A percentile compares a stretch with the other conserved stretches of the same genome.
Evolutionary conservation across 345 rosid species (phyloP).

Genomic region (Eucalyptus lansdowneana): DNA sequence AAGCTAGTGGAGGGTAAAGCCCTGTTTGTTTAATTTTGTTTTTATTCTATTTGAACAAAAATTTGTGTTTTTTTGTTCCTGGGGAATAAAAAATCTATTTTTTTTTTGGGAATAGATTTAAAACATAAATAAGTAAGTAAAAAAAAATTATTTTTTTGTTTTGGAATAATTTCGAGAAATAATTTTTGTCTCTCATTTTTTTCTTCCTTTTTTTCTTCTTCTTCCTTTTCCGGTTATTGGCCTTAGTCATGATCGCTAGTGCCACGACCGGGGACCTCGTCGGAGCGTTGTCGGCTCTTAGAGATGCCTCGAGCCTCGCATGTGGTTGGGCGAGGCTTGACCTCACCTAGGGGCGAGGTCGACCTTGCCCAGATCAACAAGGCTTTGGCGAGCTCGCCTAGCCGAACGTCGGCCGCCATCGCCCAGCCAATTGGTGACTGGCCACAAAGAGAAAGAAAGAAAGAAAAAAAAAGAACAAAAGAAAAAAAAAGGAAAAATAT

Average conservation of each 20-base stretch:
- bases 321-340: fast-evolving
- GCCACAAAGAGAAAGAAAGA: no score
- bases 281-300: fast-evolving
- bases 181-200: no score
- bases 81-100: no score
- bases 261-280: fast-evolving
- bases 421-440: no score
- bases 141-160: no score
- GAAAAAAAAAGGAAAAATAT: no score
- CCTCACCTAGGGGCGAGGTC: fast-evolving
- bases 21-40: no score
- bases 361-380: fast-evolving
- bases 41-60: fast-evolving
- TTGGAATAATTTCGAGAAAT: fast-evolving
- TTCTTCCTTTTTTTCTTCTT: no score
- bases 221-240: fast-evolving
- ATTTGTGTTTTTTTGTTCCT: fast-evolving
- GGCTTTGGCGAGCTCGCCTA: fast-evolving
- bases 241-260: no score
- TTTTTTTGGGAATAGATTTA: fast-evolving
- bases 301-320: fast-evolving
- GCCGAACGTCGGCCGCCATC: no score
- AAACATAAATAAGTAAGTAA: fast-evolving
- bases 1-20: fast-evolving
- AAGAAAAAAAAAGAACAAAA: no score